Evolutionary conservation across 768 basidiomycete genomes (phyloP), one percentile per base, ranked within the genome.

Genomic region (Dioszegia hungarica): DNA sequence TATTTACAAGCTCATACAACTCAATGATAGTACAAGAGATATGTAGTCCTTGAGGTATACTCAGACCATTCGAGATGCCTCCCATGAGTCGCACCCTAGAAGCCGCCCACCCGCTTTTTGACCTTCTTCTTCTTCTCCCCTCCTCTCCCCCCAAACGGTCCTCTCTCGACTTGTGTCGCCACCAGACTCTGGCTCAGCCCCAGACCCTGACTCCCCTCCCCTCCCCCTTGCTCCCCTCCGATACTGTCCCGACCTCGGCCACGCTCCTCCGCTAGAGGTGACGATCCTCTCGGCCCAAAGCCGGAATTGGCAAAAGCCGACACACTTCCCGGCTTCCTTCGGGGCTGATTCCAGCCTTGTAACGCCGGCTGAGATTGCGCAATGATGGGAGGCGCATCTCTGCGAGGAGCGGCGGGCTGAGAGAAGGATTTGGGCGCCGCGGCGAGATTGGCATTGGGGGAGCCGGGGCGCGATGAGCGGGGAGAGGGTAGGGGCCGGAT

Each of bases 41-140:
- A n/a, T n/a, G n/a, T n/a, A n/a, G n/a, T n/a, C n/a, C n/a, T n/a
- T n/a, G n/a, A n/a, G n/a, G n/a, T n/a, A n/a, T n/a, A n/a, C n/a
- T n/a, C n/a, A n/a, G n/a, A n/a, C n/a, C n/a, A n/a, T n/a, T n/a
- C n/a, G n/a, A n/a, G n/a, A n/a, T 15, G 22, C 25, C 25, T 22
- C 27, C 31, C 31, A 29, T 12, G 4, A 27, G 20, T 24, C 48
- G 34, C 22, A 1, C 5, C 50, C 39, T 40, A 71, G 34, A 71
- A 71, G n/a, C 69, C 69, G 1, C 69, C 69, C 27, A 68, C 59
- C n/a, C 68, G 39, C 40, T 68, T 68, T 58, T 67, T 67, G 28
- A 36, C 54, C 43, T 52, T 57, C 37, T 61, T 62, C 57, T 67
- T 67, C 37, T 59, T 58, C 22, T 50, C 57, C 17, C 47, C 60